Evolutionary conservation across 73 alveolate genomes (phyloP), one percentile per base, ranked within the genome.

Genomic region (Symbiodinium natans): DNA sequence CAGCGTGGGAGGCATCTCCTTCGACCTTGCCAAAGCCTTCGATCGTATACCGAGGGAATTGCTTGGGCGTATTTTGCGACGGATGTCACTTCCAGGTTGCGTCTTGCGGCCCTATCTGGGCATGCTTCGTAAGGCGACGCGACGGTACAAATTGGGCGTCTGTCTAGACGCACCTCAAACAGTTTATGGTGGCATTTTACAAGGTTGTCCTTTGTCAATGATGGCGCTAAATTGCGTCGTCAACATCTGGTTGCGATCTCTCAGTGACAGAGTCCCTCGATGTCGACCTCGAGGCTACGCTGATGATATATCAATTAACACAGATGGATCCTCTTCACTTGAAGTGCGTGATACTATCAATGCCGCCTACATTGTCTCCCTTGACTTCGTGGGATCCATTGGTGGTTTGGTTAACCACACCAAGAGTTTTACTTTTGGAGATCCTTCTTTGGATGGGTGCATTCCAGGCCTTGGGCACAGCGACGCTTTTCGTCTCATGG

Each of bases 241-340:
- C 9, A 13, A 82, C 71, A 19, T 41, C 34, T 82, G 92, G 92
- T 34, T 82, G 4, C 23, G 8, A 0, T 5, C 71, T 6, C 36
- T 82, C 38, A 82, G 9, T 39, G 59, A 15, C 9, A 15, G 6
- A 11, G 92, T 39, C 71, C 36, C 68, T 10, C 2, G 6, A n/a
- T 17, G 92, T 41, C 92, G 71, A 21, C 92, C 92, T 38, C 59
- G 92, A 2, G 59, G 71, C 92, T 82, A 82, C 39, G 92, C 39
- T 36, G 92, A 82, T 41, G 92, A 82, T 41, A 15, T 82, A 6
- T 38, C 71, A 8, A 11, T 39, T 39, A 40, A 15, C 38, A 34
- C 71, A 7, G 17, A 8, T 38, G 59, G 38, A 13, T 6, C 38
- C 4, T 41, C n/a, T 7, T 4, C 34, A 40, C 40, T 3, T 5